Conservation (phyloP, 2,329 filamentous ascomycete species). For the Chaetomiaceae sp. region DNA sequence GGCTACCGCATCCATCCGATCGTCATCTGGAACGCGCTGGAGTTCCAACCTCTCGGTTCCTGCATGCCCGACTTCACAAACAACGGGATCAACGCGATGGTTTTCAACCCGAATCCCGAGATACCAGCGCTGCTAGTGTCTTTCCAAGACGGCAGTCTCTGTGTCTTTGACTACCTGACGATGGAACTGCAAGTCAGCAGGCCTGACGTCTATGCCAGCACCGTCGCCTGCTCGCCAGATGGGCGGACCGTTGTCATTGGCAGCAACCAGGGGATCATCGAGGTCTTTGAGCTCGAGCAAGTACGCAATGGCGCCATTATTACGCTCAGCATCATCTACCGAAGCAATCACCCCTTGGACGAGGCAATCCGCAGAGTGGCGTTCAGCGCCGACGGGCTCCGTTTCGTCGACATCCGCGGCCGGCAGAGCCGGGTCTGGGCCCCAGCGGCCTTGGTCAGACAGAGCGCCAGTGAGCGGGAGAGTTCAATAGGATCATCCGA, state of each 20-base stretch:
- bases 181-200: slow-evolving; percentile 17
- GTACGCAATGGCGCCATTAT: neutral
- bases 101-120: slow-evolving; percentile 29
- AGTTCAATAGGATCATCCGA: slow-evolving; percentile 20
- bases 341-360: slow-evolving; percentile 27
- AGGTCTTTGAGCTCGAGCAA: slow-evolving; percentile 31
- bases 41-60: slow-evolving; percentile 18
- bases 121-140: slow-evolving; percentile 26
- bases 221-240: slow-evolving; percentile 28
- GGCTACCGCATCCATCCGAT: slow-evolving; percentile 26
- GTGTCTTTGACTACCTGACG: slow-evolving; percentile 28
- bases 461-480: slow-evolving; percentile 16
- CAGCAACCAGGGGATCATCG: slow-evolving; percentile 23
- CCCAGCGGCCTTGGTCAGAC: slow-evolving; percentile 30
- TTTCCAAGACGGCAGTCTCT: slow-evolving; percentile 26
- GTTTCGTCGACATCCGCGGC: slow-evolving; percentile 32
- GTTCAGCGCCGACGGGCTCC: slow-evolving; percentile 31
- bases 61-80: slow-evolving; percentile 16
- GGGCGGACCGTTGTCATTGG: slow-evolving; percentile 28
- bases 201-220: slow-evolving; percentile 24
- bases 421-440: slow-evolving; percentile 35
- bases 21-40: slow-evolving; percentile 26
- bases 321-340: slow-evolving; percentile 28
- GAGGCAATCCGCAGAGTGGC: slow-evolving; percentile 28
- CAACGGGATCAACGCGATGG: slow-evolving; percentile 27